Evolutionary conservation across 2,329 filamentous ascomycete genomes (phyloP).

Genomic region (Penicillium thymicola): DNA sequence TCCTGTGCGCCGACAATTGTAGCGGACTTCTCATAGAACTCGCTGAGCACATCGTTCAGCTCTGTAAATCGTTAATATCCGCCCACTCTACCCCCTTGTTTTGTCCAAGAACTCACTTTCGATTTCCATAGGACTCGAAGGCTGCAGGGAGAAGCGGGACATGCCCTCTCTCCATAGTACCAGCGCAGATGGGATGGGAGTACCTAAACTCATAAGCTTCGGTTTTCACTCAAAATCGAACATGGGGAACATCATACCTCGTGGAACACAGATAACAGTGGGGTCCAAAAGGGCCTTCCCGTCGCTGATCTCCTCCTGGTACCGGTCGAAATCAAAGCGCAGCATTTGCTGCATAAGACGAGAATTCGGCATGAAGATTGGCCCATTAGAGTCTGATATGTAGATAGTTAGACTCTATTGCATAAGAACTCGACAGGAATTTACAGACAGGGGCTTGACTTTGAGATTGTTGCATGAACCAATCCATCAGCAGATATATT

Average conservation of each 20-base stretch:
- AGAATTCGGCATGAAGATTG: conserved; percentile 9
- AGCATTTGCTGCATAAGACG: conserved; percentile 11
- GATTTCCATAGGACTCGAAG: conserved; percentile 1
- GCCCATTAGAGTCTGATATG: conserved; percentile 6
- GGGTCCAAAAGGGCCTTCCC: conserved; percentile 2
- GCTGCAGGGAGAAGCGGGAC: conserved; percentile 7
- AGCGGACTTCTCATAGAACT: conserved; percentile 6
- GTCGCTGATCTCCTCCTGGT: conserved; percentile 3
- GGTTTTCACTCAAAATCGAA: not conserved
- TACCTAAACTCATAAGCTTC: not conserved
- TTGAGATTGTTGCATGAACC: conserved; percentile 3
- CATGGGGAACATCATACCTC: not conserved
- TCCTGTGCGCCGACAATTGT: not conserved
- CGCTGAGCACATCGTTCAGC: conserved; percentile 1
- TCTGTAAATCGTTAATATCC: not conserved
- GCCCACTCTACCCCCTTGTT: too few relatives aligned
- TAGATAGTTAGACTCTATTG: not conserved
- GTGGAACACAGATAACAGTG: conserved; percentile 1
- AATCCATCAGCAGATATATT: conserved; percentile 1
- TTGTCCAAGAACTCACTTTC: not conserved
- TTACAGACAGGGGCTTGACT: conserved; percentile 9
- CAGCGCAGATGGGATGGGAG: conserved; percentile 2
- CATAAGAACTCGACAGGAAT: not conserved
- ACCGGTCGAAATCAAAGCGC: conserved; percentile 6
- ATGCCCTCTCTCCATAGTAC: conserved; percentile 5